These are phyloP conservation scores for Paramecium tetraurelia DNA, from an alignment of 73 alveolate species.

Conservation along the genomic window DNA sequence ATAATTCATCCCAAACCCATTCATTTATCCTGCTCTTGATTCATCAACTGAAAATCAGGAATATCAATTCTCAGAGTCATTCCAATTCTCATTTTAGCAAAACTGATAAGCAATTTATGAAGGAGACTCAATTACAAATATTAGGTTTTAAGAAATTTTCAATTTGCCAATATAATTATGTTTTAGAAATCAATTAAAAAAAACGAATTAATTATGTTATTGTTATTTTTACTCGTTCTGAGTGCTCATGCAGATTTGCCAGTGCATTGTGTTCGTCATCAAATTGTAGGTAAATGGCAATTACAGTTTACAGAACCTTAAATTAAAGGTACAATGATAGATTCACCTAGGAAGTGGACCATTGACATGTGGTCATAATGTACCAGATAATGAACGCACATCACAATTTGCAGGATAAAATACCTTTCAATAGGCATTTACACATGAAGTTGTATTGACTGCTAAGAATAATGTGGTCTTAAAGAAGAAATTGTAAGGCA, in stretches of 20 bases:
- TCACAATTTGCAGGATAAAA: background rate
- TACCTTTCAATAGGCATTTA: background rate
- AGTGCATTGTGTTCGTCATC: slow-evolving; percentile 33
- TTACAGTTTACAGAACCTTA: slow-evolving; percentile 19
- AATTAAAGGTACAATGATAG: background rate
- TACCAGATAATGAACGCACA: background rate
- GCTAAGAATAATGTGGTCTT: background rate
- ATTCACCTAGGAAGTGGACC: slow-evolving; percentile 36
- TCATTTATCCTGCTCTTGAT: background rate
- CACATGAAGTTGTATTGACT: background rate
- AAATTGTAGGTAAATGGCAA: slow-evolving; percentile 13
- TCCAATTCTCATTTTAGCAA: background rate
- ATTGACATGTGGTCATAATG: slow-evolving; percentile 15
- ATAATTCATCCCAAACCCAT: background rate
- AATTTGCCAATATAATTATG: background rate
- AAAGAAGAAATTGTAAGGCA: background rate
- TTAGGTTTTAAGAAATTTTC: background rate
- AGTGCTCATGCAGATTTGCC: slow-evolving; percentile 16
- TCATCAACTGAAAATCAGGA: background rate
- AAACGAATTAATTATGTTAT: slow-evolving; percentile 4
- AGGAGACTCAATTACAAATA: background rate
- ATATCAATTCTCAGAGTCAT: background rate
- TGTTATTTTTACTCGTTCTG: background rate
- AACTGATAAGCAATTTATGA: slow-evolving; percentile 8
- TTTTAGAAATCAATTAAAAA: background rate